Conservation (phyloP, 345 rosid genomes). For the Cardiospermum halicacabum region DNA sequence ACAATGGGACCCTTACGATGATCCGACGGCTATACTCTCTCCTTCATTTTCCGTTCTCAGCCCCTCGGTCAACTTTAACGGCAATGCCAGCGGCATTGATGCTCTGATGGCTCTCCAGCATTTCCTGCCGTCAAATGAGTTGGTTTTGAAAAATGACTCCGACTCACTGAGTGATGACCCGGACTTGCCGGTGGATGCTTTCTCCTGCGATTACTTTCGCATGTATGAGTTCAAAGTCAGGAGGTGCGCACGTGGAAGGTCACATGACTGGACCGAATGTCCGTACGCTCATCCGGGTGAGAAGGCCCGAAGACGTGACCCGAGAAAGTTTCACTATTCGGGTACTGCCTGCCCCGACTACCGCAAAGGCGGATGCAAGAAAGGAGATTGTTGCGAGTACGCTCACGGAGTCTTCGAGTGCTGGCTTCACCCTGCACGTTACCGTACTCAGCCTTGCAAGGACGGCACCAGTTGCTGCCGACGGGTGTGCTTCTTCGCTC, state of each 20-base stretch:
- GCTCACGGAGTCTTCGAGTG: constrained; percentile 84
- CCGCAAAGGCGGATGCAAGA: constrained; percentile 57
- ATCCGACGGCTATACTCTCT: constrained; percentile 27
- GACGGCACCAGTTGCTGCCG: constrained; percentile 66
- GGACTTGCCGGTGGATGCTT: constrained; percentile 40
- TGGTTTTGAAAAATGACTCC: constrained; percentile 24
- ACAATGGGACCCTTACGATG: constrained; percentile 42
- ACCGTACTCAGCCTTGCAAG: constrained; percentile 83
- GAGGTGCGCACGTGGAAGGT: constrained; percentile 49
- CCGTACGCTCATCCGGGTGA: constrained; percentile 72
- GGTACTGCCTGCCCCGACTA: constrained; percentile 59
- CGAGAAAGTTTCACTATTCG: constrained; percentile 49
- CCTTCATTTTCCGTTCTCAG: constrained; percentile 24
- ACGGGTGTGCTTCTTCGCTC: constrained; percentile 82
- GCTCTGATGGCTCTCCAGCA: constrained; percentile 52
- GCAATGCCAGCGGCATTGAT: constrained; percentile 32
- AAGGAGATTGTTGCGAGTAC: constrained; percentile 50
- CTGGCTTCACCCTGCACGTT: constrained; percentile 85
- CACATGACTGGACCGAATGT: constrained; percentile 80
- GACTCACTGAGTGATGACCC: constrained; percentile 38
- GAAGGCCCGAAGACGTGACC: constrained; percentile 66
- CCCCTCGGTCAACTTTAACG: constrained; percentile 21
- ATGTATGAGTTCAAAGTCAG: constrained; percentile 65
- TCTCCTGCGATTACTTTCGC: constrained; percentile 58
- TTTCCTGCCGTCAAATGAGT: constrained; percentile 63